Evolutionary conservation across 352 stramenopile species (phyloP).

Genomic region (Blastocystis sp.): DNA sequence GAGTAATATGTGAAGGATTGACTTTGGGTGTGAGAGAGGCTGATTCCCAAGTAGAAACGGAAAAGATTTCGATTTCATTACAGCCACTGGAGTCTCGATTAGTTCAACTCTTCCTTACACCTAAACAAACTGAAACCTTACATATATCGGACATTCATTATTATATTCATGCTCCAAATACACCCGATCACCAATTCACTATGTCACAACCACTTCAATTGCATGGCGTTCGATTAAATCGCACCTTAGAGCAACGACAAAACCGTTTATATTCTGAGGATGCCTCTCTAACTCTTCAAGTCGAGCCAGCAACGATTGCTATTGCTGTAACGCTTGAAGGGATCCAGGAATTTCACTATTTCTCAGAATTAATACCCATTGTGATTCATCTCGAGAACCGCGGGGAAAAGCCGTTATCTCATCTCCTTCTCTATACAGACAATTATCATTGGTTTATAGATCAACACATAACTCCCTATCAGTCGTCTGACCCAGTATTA

Average conservation of each 20-base stretch:
- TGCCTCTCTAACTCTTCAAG: neutral
- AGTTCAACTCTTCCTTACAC: neutral
- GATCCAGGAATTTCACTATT: neutral
- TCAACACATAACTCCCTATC: neutral
- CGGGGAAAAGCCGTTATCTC: neutral
- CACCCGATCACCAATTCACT: neutral
- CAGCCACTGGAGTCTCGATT: neutral
- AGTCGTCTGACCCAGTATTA: neutral
- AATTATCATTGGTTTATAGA: neutral
- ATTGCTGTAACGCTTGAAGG: neutral
- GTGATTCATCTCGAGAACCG: constrained; percentile 9
- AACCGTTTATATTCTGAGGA: neutral
- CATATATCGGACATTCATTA: neutral
- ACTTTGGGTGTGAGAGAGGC: neutral
- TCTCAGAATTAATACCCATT: neutral
- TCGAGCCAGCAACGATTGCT: neutral
- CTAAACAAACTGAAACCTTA: neutral
- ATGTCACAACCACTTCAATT: neutral
- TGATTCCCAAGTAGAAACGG: neutral
- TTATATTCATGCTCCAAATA: neutral
- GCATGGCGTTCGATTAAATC: constrained; percentile 1
- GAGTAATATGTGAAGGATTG: neutral
- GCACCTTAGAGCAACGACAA: constrained; percentile 15
- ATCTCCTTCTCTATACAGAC: neutral
- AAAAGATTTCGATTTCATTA: neutral